phyloP scores from a whole-genome alignment of 352 stramenopile genomes.

The Blastocystis sp. region DNA sequence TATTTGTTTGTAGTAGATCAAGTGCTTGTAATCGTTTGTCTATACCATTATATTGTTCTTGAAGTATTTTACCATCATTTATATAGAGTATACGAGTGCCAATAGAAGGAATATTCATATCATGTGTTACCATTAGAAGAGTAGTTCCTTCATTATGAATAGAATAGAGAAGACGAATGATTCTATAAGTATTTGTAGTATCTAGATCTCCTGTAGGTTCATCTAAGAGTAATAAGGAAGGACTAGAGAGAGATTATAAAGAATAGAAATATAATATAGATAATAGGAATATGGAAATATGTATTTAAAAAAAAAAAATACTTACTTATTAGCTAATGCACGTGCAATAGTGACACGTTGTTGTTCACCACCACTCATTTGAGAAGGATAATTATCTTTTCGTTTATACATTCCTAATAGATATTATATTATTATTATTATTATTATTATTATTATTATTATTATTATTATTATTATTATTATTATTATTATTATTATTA shows the following conservation, averaged over 20 bases:
- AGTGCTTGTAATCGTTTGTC: too few species aligned
- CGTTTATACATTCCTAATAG: slow-evolving; percentile 38
- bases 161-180: slow-evolving; percentile 40
- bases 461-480: too few species aligned
- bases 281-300: too few species aligned
- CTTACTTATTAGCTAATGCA: slow-evolving; percentile 38
- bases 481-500: too few species aligned
- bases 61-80: slow-evolving; percentile 34
- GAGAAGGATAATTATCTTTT: slow-evolving; percentile 28
- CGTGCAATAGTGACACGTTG: slow-evolving; percentile 43
- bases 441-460: too few species aligned
- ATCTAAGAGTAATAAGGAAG: slow-evolving; percentile 41
- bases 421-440: too few species aligned
- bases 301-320: background rate
- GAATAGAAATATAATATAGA: too few species aligned
- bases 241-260: too few species aligned
- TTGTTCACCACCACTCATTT: slow-evolving; percentile 41
- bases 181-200: slow-evolving; percentile 34
- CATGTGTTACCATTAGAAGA: slow-evolving; percentile 42
- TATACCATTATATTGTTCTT: too few species aligned
- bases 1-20: too few species aligned
- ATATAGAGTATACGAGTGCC: slow-evolving; percentile 38
- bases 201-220: slow-evolving; percentile 44
- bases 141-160: slow-evolving; percentile 38
- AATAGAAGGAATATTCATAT: slow-evolving; percentile 23